Percentiles rank a stretch among this genome's conserved stretches.
Evolutionary conservation across 225 moss, liverwort and hornwort genomes (phyloP).

Genomic region (Sphagnum contortum): DNA sequence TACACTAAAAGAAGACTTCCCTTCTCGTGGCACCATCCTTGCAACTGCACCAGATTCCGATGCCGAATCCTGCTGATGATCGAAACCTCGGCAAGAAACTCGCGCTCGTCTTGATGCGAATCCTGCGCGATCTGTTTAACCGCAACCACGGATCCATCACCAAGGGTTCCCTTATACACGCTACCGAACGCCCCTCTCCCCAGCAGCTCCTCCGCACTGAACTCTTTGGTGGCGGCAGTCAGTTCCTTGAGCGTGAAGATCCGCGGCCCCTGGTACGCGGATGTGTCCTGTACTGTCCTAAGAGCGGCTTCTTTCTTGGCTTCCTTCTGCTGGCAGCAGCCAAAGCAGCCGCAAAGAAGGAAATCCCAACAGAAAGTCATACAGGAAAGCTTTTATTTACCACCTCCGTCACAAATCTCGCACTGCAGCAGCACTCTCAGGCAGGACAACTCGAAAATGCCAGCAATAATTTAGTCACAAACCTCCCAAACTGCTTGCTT

Average conservation of each 20-base stretch:
- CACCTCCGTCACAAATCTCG: too few species aligned
- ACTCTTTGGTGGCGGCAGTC: constrained; percentile 59
- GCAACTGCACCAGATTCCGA: constrained; percentile 48
- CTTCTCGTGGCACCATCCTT: constrained; percentile 59
- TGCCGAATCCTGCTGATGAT: constrained; percentile 64
- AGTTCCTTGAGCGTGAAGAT: constrained; percentile 72
- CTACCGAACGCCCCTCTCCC: constrained; percentile 77
- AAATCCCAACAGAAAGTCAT: constrained; percentile 12
- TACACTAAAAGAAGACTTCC: constrained; percentile 46
- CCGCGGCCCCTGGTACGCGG: constrained; percentile 40
- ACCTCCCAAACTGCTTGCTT: too few species aligned
- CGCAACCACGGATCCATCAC: constrained; percentile 52
- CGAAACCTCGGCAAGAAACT: constrained; percentile 77
- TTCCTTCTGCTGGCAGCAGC: constrained; percentile 4
- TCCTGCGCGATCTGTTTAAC: constrained; percentile 86
- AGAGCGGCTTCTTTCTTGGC: constrained; percentile 3
- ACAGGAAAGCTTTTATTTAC: not conserved
- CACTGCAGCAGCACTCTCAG: too few species aligned
- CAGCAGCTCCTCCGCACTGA: constrained; percentile 49
- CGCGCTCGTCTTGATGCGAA: constrained; percentile 68
- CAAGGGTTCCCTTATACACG: constrained; percentile 62
- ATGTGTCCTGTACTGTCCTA: constrained; percentile 20
- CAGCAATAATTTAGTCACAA: too few species aligned
- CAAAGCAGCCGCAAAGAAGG: constrained; percentile 37
- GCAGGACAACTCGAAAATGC: too few species aligned